Percentiles rank a stretch among this genome's conserved stretches.
These are phyloP conservation scores for Claviceps humidiphila DNA, from an alignment of 2,329 filamentous ascomycete species.

Conservation along the genomic window DNA sequence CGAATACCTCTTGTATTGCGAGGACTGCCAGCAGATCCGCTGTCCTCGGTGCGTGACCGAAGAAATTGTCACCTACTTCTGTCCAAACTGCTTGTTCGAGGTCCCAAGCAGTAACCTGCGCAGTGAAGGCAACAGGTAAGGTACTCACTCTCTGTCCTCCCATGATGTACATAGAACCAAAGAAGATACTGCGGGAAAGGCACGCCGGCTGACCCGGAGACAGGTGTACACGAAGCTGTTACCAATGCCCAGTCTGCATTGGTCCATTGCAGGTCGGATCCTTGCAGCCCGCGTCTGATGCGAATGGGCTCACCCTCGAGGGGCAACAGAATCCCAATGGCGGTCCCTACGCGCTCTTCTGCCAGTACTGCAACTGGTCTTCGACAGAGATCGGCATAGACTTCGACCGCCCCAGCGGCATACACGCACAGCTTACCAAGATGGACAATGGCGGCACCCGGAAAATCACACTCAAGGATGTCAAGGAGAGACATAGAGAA, in stretches of 20 bases:
- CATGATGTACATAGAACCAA: not conserved
- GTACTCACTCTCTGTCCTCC: not conserved
- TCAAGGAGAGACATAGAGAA: conserved; percentile 38
- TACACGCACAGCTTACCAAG: conserved; percentile 66
- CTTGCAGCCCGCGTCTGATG: conserved; percentile 43
- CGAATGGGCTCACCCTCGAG: conserved; percentile 30
- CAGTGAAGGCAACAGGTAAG: conserved; percentile 80
- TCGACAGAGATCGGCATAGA: conserved; percentile 80
- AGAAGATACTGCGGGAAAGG: not conserved
- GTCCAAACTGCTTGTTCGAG: conserved; percentile 89
- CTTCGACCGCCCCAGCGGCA: conserved; percentile 79
- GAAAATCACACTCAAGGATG: conserved; percentile 36
- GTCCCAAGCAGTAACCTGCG: conserved; percentile 87
- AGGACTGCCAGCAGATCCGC: conserved; percentile 92
- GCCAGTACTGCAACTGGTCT: conserved; percentile 87
- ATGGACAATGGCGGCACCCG: conserved; percentile 48
- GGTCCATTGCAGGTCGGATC: conserved; percentile 65
- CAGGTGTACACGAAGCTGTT: conserved; percentile 88
- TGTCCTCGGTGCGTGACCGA: conserved; percentile 86
- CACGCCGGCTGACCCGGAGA: conserved; percentile 6
- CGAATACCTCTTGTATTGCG: conserved; percentile 89
- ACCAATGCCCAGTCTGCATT: conserved; percentile 83
- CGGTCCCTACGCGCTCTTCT: conserved; percentile 64
- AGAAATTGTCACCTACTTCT: conserved; percentile 91
- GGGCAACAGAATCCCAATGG: conserved; percentile 16